phyloP scores from a whole-genome alignment of 164 flowering plant species.

The Sedum album region DNA sequence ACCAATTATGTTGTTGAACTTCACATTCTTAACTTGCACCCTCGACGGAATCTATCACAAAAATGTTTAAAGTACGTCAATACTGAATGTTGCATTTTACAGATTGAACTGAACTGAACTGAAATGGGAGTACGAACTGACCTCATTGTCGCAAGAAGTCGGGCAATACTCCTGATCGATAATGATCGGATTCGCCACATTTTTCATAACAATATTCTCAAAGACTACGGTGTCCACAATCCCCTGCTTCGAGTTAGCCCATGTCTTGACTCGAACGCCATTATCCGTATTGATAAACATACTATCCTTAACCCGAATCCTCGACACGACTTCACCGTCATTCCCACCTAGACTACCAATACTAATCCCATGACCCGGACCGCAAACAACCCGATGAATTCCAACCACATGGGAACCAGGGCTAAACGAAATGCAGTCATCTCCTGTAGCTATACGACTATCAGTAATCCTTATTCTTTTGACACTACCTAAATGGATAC shows the following conservation, averaged over 20 bases:
- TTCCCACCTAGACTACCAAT: slow-evolving; percentile 15
- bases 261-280: slow-evolving; percentile 8
- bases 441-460: slow-evolving; percentile 33
- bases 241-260: neutral
- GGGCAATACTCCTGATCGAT: slow-evolving; percentile 29
- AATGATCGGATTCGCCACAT: slow-evolving; percentile 20
- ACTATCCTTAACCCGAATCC: slow-evolving; percentile 5
- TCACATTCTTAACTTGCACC: slow-evolving; percentile 8
- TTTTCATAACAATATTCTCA: slow-evolving; percentile 15
- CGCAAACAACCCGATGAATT: slow-evolving; percentile 20
- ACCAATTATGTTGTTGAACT: slow-evolving; percentile 6
- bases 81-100: neutral
- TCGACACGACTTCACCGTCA: slow-evolving; percentile 2
- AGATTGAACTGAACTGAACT: neutral
- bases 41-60: neutral
- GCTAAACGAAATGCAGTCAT: slow-evolving; percentile 43
- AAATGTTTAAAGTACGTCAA: neutral
- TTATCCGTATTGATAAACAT: slow-evolving; percentile 3
- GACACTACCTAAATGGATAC: slow-evolving; percentile 33
- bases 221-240: slow-evolving; percentile 11
- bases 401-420: slow-evolving; percentile 12
- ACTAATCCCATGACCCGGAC: slow-evolving; percentile 38
- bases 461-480: slow-evolving; percentile 11
- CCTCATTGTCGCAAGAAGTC: slow-evolving; percentile 9
- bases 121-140: neutral